Conservation (phyloP, 1,284 basidiomycete species). For the Rugiboletus extremiorientalis region DNA sequence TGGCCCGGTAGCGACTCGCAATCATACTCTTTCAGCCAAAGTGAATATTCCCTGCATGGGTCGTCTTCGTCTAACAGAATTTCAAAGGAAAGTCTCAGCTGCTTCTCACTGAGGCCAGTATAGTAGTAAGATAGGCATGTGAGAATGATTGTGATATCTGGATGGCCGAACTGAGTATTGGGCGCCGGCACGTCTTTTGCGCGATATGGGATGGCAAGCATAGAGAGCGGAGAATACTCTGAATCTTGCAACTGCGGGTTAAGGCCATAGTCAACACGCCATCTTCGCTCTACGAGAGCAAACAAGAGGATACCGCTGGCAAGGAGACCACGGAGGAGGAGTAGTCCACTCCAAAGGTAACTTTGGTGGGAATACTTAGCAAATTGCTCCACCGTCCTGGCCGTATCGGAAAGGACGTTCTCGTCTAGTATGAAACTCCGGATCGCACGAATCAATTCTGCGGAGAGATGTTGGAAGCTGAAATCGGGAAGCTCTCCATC, state of each 20-base stretch:
- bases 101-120: conserved; percentile 40
- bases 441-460: conserved; percentile 11
- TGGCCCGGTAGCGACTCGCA: conserved; percentile 27
- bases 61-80: conserved; percentile 43
- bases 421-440: conserved; percentile 23
- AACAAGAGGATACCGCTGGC: conserved; percentile 41
- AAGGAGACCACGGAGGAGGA: conserved; percentile 46
- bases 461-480: conserved; percentile 15
- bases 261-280: conserved; percentile 51
- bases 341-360: conserved; percentile 33
- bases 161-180: conserved; percentile 54
- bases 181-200: conserved; percentile 46
- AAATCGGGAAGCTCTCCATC: conserved; percentile 19
- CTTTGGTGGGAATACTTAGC: conserved; percentile 14
- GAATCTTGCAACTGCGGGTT: conserved; percentile 37
- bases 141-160: conserved; percentile 47
- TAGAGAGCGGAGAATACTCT: too few relatives aligned
- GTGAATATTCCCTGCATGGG: conserved; percentile 41
- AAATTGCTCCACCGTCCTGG: conserved; percentile 11
- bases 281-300: conserved; percentile 41
- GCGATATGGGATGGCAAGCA: conserved; percentile 33
- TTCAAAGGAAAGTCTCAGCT: conserved; percentile 40
- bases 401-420: conserved; percentile 16
- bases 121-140: conserved; percentile 34
- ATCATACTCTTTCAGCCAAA: conserved; percentile 38